Evolutionary conservation across 257 asterid genomes (phyloP).

Genomic region (Haberlea rhodopensis): DNA sequence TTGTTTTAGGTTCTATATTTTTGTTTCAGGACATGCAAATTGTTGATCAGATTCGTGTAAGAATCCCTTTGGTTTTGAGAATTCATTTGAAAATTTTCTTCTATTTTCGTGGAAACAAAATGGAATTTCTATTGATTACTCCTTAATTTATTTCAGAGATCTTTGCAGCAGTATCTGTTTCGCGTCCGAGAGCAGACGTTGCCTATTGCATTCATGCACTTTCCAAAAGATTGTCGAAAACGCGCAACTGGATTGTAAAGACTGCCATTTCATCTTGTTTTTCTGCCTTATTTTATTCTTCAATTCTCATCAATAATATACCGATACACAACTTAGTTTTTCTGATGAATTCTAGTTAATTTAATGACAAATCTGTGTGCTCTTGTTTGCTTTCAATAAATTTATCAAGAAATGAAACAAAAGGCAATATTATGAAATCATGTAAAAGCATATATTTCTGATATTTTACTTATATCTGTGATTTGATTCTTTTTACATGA

Average conservation of each 20-base stretch:
- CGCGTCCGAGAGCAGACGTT: constrained; percentile 84
- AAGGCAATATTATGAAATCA: background rate
- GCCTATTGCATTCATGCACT: constrained; percentile 89
- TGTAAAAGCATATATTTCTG: background rate
- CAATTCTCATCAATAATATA: background rate
- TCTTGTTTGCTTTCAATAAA: too few species aligned
- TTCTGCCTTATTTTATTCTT: background rate
- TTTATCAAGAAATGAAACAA: background rate
- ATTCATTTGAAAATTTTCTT: background rate
- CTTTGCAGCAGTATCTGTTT: constrained; percentile 52
- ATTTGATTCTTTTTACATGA: background rate
- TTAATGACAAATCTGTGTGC: background rate
- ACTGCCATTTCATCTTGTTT: constrained; percentile 5
- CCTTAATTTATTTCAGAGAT: constrained; percentile 40
- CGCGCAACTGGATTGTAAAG: constrained; percentile 77
- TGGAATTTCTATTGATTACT: background rate
- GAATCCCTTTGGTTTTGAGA: background rate
- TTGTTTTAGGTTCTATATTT: constrained; percentile 2
- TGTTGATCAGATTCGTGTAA: background rate
- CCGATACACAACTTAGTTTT: background rate
- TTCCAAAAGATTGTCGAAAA: constrained; percentile 69
- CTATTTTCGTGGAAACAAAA: background rate
- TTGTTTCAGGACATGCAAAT: background rate
- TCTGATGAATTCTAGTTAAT: background rate
- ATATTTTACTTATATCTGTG: too few species aligned